Percentiles rank a stretch among this genome's conserved stretches.
Conservation (phyloP, 495 filamentous ascomycete species). For the Aspergillus taichungensis region DNA sequence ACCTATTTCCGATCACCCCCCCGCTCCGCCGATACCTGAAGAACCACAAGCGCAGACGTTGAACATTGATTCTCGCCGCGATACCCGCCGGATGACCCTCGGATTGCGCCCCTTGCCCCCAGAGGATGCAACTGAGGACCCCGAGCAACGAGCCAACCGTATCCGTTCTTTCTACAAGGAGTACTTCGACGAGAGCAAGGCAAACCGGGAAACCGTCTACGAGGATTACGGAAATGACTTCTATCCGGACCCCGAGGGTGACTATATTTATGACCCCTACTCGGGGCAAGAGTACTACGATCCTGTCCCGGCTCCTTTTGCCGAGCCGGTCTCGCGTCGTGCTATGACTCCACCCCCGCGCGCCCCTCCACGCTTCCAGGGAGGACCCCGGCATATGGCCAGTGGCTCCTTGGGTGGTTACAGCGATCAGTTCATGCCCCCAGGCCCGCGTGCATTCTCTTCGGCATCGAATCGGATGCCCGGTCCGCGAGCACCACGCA, state of each 20-base stretch:
- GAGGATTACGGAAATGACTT: conserved; percentile 63
- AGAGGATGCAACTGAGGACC: conserved; percentile 75
- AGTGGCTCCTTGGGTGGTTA: conserved; percentile 38
- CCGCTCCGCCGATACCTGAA: conserved; percentile 12
- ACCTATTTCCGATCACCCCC: conserved; percentile 1
- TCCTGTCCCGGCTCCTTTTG: conserved; percentile 54
- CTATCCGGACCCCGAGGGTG: conserved; percentile 43
- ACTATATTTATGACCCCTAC: conserved; percentile 62
- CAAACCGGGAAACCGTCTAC: conserved; percentile 48
- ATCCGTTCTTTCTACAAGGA: conserved; percentile 99
- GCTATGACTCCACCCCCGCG: conserved; percentile 96
- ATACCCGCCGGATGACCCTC: conserved; percentile 71
- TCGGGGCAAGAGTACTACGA: conserved; percentile 61
- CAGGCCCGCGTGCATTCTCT: conserved; percentile 55
- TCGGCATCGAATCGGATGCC: conserved; percentile 54
- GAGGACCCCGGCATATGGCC: conserved; percentile 36
- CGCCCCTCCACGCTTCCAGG: conserved; percentile 63
- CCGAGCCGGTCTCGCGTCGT: conserved; percentile 74
- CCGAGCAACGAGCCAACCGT: conserved; percentile 88
- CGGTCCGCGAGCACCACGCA: conserved; percentile 41
- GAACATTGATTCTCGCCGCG: conserved; percentile 35
- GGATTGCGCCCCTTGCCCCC: conserved; percentile 89
- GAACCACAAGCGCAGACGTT: conserved; percentile 16
- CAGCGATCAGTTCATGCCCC: conserved; percentile 30
- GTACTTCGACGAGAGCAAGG: conserved; percentile 87